These are phyloP conservation scores for Phytophthora fragariae DNA, from an alignment of 352 stramenopile genomes.

Conservation along the genomic window DNA sequence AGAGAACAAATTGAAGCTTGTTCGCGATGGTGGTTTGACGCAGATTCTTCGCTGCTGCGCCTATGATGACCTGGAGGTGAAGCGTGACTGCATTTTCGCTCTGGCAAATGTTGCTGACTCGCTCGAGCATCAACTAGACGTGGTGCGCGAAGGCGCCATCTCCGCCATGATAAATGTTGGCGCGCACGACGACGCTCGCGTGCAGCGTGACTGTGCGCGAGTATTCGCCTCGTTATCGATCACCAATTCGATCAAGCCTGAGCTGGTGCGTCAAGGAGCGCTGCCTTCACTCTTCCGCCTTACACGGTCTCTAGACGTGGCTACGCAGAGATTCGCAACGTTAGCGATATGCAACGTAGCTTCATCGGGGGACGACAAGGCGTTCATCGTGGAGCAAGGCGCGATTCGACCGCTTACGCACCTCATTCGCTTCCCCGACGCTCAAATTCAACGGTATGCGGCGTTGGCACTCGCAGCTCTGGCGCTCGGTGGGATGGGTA, in stretches of 20 bases:
- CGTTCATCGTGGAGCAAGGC: constrained; percentile 91
- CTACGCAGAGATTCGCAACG: constrained; percentile 95
- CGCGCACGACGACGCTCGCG: constrained; percentile 84
- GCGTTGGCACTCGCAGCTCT: constrained; percentile 93
- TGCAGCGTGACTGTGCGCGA: constrained; percentile 94
- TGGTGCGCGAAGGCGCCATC: constrained; percentile 90
- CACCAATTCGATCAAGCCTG: constrained; percentile 81
- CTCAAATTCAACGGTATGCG: constrained; percentile 96
- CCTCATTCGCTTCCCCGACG: constrained; percentile 94
- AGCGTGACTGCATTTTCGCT: constrained; percentile 94
- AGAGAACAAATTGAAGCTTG: constrained; percentile 95
- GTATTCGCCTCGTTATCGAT: constrained; percentile 93
- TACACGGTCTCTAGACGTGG: constrained; percentile 92
- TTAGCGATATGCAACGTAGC: constrained; percentile 96
- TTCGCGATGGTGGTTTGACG: constrained; percentile 90
- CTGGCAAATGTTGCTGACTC: constrained; percentile 94
- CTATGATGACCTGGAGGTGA: constrained; percentile 93
- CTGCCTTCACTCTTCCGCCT: constrained; percentile 94
- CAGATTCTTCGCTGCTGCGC: constrained; percentile 92
- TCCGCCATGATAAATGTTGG: constrained; percentile 78
- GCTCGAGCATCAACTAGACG: constrained; percentile 90
- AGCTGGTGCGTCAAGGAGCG: constrained; percentile 84
- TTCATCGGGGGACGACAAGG: constrained; percentile 84
- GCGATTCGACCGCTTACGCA: constrained; percentile 94
- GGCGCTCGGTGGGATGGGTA: constrained; percentile 91